Base-by-base conservation (phyloP, 441 rosid genomes). In the Gossypium gossypioides region DNA sequence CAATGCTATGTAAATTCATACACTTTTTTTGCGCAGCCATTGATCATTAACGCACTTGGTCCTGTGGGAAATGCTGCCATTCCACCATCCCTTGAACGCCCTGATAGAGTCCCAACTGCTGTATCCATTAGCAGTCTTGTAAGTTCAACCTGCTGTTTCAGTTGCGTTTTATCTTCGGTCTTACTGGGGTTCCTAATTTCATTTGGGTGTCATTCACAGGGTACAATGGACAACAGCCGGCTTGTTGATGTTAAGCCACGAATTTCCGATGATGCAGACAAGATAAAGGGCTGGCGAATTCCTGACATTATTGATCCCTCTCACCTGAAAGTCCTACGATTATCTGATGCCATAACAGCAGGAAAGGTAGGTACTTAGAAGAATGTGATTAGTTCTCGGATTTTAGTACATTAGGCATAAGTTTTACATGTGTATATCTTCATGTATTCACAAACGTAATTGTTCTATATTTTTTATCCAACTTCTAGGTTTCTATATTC, bases 171-270 rank as follows among this genome's bases (percentile, higher is more conserved):
- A 44, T 76, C 52, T 61, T 71, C 71, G 51, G 44, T 40, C 48
- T 64, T 75, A 29, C 46, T 57, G 2, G 16, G 25, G 62, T 50
- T 76, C 37, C 18, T 71, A 57, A 71, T n/a, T 78, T 76, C 42
- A 50, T 76, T 12, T 27, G 44, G 15, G 48, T 64, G 50, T 71
- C 29, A 52, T 48, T 75, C 55, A 57, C 84, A 84, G 87, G 80
- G 84, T 68, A 56, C 76, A 2, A 80, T 81, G 75, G 86, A 85
- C 61, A 75, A 68, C 64, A 75, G 81, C 67, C 78, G 85, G 78
- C 82, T 81, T n/a, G 75, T 80, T 75, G 89, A 83, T 59, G 85
- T 81, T 72, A 85, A 83, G 72, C 87, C 86, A 9, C 77, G 88
- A 13, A 77, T 81, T 69, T 63, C 79, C 2, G 85, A 85, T 34